These are phyloP conservation scores for Trametes punicea DNA, from an alignment of 768 basidiomycete genomes.

Conservation along the genomic window DNA sequence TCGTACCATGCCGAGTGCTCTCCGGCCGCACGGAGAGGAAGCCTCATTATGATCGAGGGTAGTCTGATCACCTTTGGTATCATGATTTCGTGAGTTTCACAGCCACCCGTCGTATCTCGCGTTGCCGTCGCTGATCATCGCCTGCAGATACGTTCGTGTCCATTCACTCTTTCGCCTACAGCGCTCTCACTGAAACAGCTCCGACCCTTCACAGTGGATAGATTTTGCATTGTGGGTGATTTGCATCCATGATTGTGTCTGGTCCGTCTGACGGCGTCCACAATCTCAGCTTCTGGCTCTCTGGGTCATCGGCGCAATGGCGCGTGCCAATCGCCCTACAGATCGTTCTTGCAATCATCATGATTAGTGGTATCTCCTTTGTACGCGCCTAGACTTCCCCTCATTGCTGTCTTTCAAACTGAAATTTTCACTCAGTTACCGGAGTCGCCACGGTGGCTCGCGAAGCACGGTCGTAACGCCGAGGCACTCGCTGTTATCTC, in stretches of 20 bases:
- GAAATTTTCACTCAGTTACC: constrained; percentile 39
- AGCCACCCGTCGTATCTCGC: not conserved
- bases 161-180: not conserved
- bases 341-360: constrained; percentile 51
- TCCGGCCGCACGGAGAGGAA: constrained; percentile 53
- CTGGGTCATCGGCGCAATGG: constrained; percentile 54
- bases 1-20: constrained; percentile 68
- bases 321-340: constrained; percentile 61
- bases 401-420: not conserved
- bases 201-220: constrained; percentile 44
- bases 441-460: constrained; percentile 60
- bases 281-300: constrained; percentile 47
- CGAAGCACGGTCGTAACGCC: constrained; percentile 50
- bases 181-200: not conserved
- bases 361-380: constrained; percentile 47
- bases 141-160: constrained; percentile 25
- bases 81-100: constrained; percentile 51
- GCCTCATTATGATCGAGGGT: constrained; percentile 64
- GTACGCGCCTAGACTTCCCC: constrained; percentile 34
- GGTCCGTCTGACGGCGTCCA: not conserved
- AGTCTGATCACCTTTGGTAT: constrained; percentile 62
- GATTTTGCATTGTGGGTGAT: constrained; percentile 56
- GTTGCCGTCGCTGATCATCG: not conserved
- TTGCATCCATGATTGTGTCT: not conserved
- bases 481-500: constrained; percentile 60